Base-by-base conservation (phyloP, 257 asterid genomes). In the Petunia axillaris region DNA sequence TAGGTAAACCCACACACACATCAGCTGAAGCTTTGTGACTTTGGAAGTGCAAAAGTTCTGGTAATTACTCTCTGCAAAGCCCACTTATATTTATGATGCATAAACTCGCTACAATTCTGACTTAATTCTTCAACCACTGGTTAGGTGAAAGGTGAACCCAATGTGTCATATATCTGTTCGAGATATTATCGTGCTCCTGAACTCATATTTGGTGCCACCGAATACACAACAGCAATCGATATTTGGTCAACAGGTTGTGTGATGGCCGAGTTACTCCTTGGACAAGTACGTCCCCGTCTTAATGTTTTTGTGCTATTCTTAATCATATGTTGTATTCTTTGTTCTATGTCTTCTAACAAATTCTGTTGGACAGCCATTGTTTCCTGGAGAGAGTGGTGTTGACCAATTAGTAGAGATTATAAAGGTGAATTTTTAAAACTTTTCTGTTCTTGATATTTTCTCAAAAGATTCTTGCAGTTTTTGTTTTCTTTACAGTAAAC, bases 121-220 rank as follows among this genome's bases (percentile, higher is more conserved):
- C 77, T 36, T 6, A 80, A 78, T 79, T 66, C 62, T 73, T 86
- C 66, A 55, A 73, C 85, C 66, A 73, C 76, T 81, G 80, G 67
- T 84, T 88, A 95, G 98, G 98, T 95, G 85, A 93, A 91, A 90
- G 98, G 98, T 81, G 98, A 95, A 82, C 98, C 98, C 76, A 95
- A 95, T 82, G 97, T 95, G 58, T 95, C 98, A 76, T 95, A 95
- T 80, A 95, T 95, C 76, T 95, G 98, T 84, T 95, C 98, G 52
- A 90, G 98, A 91, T 95, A 95, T 85, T 95, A 95, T 83, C 98
- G 98, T 64, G 98, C 98, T 80, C 98, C 98, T 81, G 98, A 95
- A 88, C 98, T 95, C 86, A 93, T 95, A 85, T 95, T 95, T 79
- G 98, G 98, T 84, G 98, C 98, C 84, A 95, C 98, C 78, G 98